A percentile compares a stretch with the other conserved stretches of the same genome.
Evolutionary conservation across 768 basidiomycete genomes (phyloP).

Genomic region (Suillus spraguei): DNA sequence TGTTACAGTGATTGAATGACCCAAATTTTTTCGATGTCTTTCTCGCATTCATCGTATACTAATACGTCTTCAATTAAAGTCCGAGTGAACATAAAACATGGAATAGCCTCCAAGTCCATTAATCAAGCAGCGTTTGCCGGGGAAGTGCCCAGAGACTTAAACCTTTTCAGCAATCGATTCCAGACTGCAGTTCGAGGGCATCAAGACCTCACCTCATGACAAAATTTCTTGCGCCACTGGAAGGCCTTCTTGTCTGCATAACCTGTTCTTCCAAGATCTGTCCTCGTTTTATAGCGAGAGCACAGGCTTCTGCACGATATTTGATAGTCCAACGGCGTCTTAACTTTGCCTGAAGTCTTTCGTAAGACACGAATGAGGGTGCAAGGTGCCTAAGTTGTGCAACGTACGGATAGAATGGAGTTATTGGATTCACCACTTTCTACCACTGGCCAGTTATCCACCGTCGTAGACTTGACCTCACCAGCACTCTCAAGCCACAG

Average conservation of each 20-base stretch:
- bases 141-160: not conserved
- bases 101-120: not conserved
- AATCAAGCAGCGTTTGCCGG: not conserved
- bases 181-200: not conserved
- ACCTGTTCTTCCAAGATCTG: slow-evolving; percentile 34
- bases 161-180: not conserved
- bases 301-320: slow-evolving; percentile 57
- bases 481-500: slow-evolving; percentile 59
- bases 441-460: not conserved
- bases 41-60: not conserved
- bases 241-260: slow-evolving; percentile 43
- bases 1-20: not conserved
- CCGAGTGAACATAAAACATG: not conserved
- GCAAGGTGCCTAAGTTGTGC: not conserved
- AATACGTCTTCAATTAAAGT: not conserved
- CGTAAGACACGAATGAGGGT: slow-evolving; percentile 6
- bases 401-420: slow-evolving; percentile 2
- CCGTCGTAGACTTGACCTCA: slow-evolving; percentile 20
- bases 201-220: slow-evolving; percentile 43
- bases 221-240: slow-evolving; percentile 61
- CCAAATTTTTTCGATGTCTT: not conserved
- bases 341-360: slow-evolving; percentile 36
- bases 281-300: slow-evolving; percentile 44
- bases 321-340: slow-evolving; percentile 48
- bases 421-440: not conserved